phyloP scores from a whole-genome alignment of 768 basidiomycete genomes.

The Mycena olivaceomarginata region DNA sequence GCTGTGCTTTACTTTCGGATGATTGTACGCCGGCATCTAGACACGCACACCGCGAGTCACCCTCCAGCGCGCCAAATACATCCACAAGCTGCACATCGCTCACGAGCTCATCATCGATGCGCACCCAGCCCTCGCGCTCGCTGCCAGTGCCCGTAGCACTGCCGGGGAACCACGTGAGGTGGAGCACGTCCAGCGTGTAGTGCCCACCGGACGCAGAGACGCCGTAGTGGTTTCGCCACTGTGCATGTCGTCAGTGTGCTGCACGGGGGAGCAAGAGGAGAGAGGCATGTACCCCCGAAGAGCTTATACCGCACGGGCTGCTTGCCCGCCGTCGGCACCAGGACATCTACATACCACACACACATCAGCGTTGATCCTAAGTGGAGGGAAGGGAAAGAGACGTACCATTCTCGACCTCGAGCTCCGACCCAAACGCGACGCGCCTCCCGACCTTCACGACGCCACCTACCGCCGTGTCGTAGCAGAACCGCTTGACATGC shows the following conservation, averaged over 20 bases:
- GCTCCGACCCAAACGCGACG: conserved; percentile 83
- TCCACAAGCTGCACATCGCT: conserved; percentile 84
- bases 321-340: conserved; percentile 67
- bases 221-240: too few species aligned
- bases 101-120: conserved; percentile 95
- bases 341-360: conserved; percentile 16
- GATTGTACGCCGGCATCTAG: too few species aligned
- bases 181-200: conserved; percentile 94
- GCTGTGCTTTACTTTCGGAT: too few species aligned
- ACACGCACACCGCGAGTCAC: too few species aligned
- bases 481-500: conserved; percentile 76
- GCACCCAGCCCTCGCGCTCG: conserved; percentile 87
- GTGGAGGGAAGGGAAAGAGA: conserved; percentile 22
- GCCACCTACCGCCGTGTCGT: conserved; percentile 83
- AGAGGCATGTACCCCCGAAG: too few species aligned
- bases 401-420: conserved; percentile 84
- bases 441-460: conserved; percentile 93
- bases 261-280: too few species aligned
- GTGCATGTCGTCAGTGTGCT: too few species aligned
- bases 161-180: conserved; percentile 73
- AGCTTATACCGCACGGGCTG: conserved; percentile 35
- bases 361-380: background rate
- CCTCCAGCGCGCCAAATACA: conserved; percentile 78
- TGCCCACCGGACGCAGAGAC: conserved; percentile 70
- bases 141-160: conserved; percentile 49